A percentile compares a stretch with the other conserved stretches of the same genome.
phyloP scores from a whole-genome alignment of 495 filamentous ascomycete species.

The Neurospora terricola region DNA sequence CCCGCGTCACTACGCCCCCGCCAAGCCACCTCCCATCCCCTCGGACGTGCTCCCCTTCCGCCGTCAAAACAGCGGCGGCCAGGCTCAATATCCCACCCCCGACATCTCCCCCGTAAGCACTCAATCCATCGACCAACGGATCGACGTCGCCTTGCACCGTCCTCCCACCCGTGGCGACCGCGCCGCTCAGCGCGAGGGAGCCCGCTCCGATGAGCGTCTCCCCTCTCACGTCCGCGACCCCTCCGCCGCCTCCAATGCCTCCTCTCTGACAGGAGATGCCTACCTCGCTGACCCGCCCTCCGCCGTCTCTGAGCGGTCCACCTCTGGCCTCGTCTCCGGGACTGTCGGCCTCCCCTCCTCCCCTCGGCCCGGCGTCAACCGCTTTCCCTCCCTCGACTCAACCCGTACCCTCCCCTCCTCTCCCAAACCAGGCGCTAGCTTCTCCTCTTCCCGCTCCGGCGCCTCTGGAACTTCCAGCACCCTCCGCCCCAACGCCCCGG shows the following conservation, averaged over 20 bases:
- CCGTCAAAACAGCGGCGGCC: conserved; percentile 14
- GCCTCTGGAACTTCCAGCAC: not conserved
- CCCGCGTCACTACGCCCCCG: conserved; percentile 38
- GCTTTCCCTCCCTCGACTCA: conserved; percentile 34
- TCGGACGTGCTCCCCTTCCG: conserved; percentile 33
- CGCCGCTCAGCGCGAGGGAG: not conserved
- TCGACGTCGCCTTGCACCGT: conserved; percentile 24
- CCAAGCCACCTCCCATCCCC: conserved; percentile 35
- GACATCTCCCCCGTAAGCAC: conserved; percentile 39
- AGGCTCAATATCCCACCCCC: conserved; percentile 30
- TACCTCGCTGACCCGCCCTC: conserved; percentile 30
- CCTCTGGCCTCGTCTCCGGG: conserved; percentile 17
- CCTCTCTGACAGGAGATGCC: not conserved
- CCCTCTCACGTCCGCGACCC: conserved; percentile 24
- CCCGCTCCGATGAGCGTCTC: conserved; percentile 1
- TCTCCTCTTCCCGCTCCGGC: not conserved
- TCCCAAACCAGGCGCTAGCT: conserved; percentile 27
- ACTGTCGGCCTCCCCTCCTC: conserved; percentile 35
- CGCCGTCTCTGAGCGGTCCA: conserved; percentile 31
- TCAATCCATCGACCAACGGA: conserved; percentile 37
- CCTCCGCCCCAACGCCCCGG: conserved; percentile 19
- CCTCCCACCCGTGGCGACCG: conserved; percentile 8
- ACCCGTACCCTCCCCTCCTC: conserved; percentile 26
- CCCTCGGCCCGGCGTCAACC: conserved; percentile 34
- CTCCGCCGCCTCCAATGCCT: conserved; percentile 18